Evolutionary conservation across 1,284 basidiomycete species (phyloP).

Genomic region (Leccinum fuscescens): DNA sequence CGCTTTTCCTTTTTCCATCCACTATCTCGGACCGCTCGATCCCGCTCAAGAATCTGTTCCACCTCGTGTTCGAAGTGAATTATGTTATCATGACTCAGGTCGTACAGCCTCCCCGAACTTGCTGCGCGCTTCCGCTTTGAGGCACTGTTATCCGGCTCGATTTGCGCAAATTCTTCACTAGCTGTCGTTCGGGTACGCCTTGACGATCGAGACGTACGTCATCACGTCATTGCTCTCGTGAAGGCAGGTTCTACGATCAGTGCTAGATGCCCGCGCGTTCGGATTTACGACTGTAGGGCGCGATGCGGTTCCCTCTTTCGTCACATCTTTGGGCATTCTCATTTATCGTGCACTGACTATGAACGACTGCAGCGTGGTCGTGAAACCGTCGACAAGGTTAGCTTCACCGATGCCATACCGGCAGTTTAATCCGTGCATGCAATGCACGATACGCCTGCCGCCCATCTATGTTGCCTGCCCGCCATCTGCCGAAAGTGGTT

Average conservation of each 20-base stretch:
- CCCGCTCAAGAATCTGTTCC: constrained; percentile 13
- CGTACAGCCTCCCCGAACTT: constrained; percentile 13
- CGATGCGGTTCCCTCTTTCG: constrained; percentile 22
- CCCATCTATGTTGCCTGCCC: constrained; percentile 15
- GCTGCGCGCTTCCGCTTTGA: constrained; percentile 5
- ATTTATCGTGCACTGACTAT: constrained; percentile 11
- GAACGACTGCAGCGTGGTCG: constrained; percentile 19
- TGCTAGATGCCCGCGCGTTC: constrained; percentile 4
- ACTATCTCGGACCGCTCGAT: constrained; percentile 10
- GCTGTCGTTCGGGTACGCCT: constrained; percentile 23
- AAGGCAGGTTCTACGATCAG: constrained; percentile 10
- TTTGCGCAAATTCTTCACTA: constrained; percentile 10
- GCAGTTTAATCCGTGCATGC: constrained; percentile 19
- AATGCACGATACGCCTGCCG: constrained; percentile 20
- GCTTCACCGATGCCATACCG: constrained; percentile 19
- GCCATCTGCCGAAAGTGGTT: constrained; percentile 26
- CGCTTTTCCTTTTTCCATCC: constrained; percentile 4
- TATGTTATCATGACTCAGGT: constrained; percentile 15
- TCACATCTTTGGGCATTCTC: constrained; percentile 10
- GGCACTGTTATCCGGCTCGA: constrained; percentile 10
- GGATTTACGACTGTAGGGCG: constrained; percentile 15
- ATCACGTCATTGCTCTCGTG: constrained; percentile 31
- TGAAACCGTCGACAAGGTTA: constrained; percentile 18
- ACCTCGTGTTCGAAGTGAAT: constrained; percentile 30
- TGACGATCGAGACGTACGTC: constrained; percentile 29